Percentiles rank a stretch among this genome's conserved stretches.
Conservation (phyloP, 2,329 filamentous ascomycete species). For the Karstenula rhodostoma region DNA sequence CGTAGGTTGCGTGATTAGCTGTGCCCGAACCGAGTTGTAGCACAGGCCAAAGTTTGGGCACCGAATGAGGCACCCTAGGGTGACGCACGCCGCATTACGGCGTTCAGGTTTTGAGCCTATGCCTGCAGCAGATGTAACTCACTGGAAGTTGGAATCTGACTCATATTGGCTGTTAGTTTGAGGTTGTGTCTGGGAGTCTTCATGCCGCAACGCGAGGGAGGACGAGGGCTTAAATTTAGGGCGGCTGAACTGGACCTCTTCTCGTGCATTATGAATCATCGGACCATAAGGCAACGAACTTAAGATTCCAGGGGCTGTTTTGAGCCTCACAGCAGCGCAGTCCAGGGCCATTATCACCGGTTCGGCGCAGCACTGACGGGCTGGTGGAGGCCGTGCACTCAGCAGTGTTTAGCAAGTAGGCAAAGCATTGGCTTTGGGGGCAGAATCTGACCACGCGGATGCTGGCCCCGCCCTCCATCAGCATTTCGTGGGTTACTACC, state of each 20-base stretch:
- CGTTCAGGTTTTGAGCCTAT: neutral
- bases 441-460: neutral
- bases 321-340: neutral
- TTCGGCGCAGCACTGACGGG: neutral
- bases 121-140: neutral
- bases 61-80: neutral
- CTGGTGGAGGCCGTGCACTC: conserved; percentile 8
- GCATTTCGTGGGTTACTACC: neutral
- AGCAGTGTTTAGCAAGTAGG: neutral
- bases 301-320: neutral
- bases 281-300: neutral
- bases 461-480: neutral
- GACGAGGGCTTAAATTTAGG: neutral
- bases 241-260: neutral
- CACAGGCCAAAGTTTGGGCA: neutral
- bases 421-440: neutral
- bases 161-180: neutral
- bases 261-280: neutral
- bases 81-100: neutral
- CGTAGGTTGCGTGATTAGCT: neutral
- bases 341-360: neutral
- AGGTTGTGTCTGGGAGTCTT: neutral
- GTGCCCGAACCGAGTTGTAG: neutral
- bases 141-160: neutral
- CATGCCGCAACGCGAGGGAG: neutral